Base-by-base conservation (phyloP, 164 flowering plant genomes). In the Paratinospora sagittata region DNA sequence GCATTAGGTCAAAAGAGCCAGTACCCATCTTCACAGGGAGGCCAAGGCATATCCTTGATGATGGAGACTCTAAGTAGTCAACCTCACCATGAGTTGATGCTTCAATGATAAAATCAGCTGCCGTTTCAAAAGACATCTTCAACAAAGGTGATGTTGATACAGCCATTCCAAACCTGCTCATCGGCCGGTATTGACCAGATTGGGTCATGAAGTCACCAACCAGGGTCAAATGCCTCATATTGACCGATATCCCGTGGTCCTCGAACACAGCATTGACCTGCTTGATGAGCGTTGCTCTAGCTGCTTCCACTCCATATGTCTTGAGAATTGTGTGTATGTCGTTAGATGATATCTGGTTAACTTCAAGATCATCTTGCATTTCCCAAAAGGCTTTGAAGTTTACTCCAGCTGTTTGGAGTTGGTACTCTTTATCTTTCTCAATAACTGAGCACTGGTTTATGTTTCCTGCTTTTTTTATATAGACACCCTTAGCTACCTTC, bases 161-260 rank as follows among this genome's bases (percentile, higher is more conserved):
- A 0, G 90, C 84, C 62, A 91, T 91, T 52, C 99, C 98, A 39
- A 49, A 67, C 73, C 99, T 79, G 79, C 82, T 96, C 92, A 96
- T 81, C 5, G 98, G 89, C 13, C 92, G 83, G 62, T 85, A 93
- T 11, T 80, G 83, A 30, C 99, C 99, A 0, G 85, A 58, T 12
- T 85, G 88, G 14, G 99, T 93, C 99, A 96, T 96, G 78, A 67
- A 93, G 71, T 96, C 98, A 0, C 97, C 97, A 67, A 96, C 86
- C 6, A 96, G 79, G 24, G 81, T 76, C 27, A 96, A 70, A 78
- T 93, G 99, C 39, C 97, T 80, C 30, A 75, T 79, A 70, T 90
- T 84, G 8, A 91, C 89, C 33, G 84, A 71, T 27, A 93, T 88
- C 0, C 94, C 97, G 58, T 96, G 91, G 0, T 81, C 73, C 0